A percentile compares a stretch with the other conserved stretches of the same genome.
Conservation (phyloP, 1,139 yeast genomes). For the Yamadazyma mexicana region DNA sequence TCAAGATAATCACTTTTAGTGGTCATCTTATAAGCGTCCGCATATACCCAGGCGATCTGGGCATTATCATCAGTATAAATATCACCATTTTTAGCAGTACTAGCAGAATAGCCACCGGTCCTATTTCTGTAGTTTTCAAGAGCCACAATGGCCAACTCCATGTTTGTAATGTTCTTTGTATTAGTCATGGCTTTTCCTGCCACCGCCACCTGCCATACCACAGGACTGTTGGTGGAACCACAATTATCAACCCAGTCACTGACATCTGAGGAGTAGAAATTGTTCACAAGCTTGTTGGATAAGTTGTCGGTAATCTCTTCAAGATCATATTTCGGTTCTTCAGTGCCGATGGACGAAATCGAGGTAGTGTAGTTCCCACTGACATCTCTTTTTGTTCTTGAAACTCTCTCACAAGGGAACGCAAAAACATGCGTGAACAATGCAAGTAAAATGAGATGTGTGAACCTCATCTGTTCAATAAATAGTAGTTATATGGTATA, state of each 20-base stretch:
- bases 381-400: constrained; percentile 3
- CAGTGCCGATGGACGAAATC: constrained; percentile 17
- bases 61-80: constrained; percentile 38
- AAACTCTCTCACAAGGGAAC: not conserved
- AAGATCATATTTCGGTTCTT: constrained; percentile 16
- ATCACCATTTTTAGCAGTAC: constrained; percentile 28
- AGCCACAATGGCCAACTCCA: constrained; percentile 16
- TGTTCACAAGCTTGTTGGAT: constrained; percentile 18
- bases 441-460: not conserved
- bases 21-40: constrained; percentile 24
- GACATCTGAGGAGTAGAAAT: constrained; percentile 21
- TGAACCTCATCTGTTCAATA: too few species aligned
- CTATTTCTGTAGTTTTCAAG: constrained; percentile 21
- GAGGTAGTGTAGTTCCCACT: constrained; percentile 15
- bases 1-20: constrained; percentile 7
- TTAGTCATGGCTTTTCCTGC: constrained; percentile 23
- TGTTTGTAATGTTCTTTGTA: constrained; percentile 14
- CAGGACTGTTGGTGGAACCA: constrained; percentile 13
- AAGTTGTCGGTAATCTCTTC: constrained; percentile 14
- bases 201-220: constrained; percentile 29
- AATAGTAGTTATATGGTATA: too few species aligned
- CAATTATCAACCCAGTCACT: constrained; percentile 24
- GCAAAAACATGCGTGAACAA: not conserved
- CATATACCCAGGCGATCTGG: constrained; percentile 33
- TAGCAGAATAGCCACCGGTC: constrained; percentile 31